Evolutionary conservation across 495 filamentous ascomycete genomes (phyloP).

Genomic region (Neurospora intermedia): DNA sequence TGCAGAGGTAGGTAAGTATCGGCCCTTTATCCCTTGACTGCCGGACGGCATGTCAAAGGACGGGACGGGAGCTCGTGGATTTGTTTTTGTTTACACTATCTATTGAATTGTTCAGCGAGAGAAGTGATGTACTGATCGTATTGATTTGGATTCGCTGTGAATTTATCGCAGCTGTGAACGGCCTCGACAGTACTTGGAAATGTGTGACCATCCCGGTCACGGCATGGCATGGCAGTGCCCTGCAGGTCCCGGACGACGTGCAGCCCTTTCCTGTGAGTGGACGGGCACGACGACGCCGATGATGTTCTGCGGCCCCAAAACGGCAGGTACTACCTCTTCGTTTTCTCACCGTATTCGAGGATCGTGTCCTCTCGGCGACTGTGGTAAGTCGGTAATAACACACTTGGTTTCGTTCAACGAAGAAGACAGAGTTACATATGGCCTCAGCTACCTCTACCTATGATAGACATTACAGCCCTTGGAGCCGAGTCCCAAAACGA

Average conservation of each 20-base stretch:
- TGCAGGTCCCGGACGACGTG: neutral
- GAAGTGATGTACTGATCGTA: neutral
- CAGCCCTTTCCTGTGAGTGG: neutral
- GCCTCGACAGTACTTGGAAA: neutral
- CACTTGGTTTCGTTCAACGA: neutral
- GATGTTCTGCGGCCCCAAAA: neutral
- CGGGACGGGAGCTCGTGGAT: too few species aligned
- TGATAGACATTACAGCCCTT: neutral
- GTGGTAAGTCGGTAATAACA: neutral
- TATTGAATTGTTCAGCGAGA: neutral
- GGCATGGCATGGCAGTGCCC: neutral
- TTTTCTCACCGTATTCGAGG: neutral
- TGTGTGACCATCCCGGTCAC: neutral
- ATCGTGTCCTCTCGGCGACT: neutral
- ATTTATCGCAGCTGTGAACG: neutral
- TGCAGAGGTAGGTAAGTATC: neutral
- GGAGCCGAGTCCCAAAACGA: neutral
- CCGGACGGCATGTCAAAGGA: too few species aligned
- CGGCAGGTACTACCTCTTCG: neutral
- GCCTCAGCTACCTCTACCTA: neutral
- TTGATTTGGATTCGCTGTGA: neutral
- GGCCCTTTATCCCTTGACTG: neutral
- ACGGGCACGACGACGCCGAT: neutral
- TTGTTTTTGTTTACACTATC: too few species aligned
- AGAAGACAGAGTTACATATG: neutral